phyloP scores from a whole-genome alignment of 768 basidiomycete species.

The Rhodotorula paludigena region DNA sequence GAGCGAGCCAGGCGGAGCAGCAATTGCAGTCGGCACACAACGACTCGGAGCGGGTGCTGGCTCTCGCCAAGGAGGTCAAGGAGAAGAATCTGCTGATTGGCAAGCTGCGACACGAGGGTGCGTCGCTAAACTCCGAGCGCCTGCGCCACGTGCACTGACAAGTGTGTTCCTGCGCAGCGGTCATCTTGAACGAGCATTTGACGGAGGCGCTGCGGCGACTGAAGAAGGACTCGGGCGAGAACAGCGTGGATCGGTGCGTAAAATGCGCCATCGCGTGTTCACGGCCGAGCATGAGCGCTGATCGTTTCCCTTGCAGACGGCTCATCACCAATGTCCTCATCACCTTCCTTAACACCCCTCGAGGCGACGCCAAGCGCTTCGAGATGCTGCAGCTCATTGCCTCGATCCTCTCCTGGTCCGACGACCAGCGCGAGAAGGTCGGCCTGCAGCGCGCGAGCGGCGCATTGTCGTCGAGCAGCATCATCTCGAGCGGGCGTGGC shows the following conservation, averaged over 20 bases:
- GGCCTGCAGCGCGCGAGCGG: conserved; percentile 54
- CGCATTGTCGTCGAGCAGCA: conserved; percentile 13
- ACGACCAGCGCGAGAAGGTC: conserved; percentile 83
- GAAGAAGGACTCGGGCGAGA: conserved; percentile 71
- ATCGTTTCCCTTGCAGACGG: conserved; percentile 51
- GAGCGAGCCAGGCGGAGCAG: conserved; percentile 83
- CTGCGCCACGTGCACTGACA: conserved; percentile 18
- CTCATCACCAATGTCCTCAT: conserved; percentile 91
- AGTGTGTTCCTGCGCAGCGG: conserved; percentile 58
- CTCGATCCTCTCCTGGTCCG: conserved; percentile 87
- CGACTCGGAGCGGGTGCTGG: conserved; percentile 62
- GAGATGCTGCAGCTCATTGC: conserved; percentile 88
- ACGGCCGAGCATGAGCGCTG: too few relatives aligned
- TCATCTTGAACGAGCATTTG: conserved; percentile 94
- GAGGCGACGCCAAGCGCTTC: conserved; percentile 88
- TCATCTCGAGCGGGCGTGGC: conserved; percentile 30
- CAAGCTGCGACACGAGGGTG: conserved; percentile 91
- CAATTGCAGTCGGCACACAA: conserved; percentile 68
- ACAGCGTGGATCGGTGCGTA: conserved; percentile 70
- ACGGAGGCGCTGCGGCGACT: conserved; percentile 96
- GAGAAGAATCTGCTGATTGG: conserved; percentile 94
- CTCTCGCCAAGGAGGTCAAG: conserved; percentile 82
- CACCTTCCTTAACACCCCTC: conserved; percentile 80
- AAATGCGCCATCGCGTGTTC: neutral
- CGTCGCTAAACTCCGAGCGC: too few relatives aligned